Percentiles rank a stretch among this genome's conserved stretches.
phyloP scores from a whole-genome alignment of 1,284 basidiomycete species.

The Amylostereum areolatum region DNA sequence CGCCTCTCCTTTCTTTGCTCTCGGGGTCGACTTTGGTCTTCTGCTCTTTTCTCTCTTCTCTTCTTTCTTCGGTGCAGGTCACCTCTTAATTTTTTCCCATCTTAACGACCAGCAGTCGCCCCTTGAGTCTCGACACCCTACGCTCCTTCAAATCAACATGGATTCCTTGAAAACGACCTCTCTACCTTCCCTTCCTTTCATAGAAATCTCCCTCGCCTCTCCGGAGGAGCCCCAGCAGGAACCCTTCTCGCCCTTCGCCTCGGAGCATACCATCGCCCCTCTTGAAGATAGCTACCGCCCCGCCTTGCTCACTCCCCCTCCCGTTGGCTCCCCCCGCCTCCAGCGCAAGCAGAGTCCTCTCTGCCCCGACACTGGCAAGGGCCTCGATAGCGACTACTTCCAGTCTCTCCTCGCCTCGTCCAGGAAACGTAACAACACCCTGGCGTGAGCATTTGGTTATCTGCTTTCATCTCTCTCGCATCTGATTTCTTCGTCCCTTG shows the following conservation, averaged over 20 bases:
- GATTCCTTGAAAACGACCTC: background rate
- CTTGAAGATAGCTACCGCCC: background rate
- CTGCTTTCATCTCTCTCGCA: too few relatives aligned
- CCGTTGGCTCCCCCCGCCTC: background rate
- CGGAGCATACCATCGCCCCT: background rate
- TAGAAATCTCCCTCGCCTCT: background rate
- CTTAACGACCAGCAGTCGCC: background rate
- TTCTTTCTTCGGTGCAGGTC: conserved; percentile 2
- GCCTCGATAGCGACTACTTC: background rate
- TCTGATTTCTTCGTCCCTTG: too few relatives aligned
- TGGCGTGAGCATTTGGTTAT: background rate
- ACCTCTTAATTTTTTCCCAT: background rate
- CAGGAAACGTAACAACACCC: background rate
- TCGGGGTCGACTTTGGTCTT: background rate
- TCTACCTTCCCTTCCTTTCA: background rate
- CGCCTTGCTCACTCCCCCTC: background rate
- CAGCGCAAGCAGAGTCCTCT: background rate
- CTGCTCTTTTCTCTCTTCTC: background rate
- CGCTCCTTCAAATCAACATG: background rate
- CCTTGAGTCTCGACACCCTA: too few relatives aligned
- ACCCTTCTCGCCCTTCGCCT: background rate
- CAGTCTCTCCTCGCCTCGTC: background rate
- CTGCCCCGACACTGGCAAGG: background rate
- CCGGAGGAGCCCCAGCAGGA: background rate
- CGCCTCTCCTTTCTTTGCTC: background rate